phyloP scores from a whole-genome alignment of 2,329 filamentous ascomycete genomes.

The Nothomitra cinnamomea region DNA sequence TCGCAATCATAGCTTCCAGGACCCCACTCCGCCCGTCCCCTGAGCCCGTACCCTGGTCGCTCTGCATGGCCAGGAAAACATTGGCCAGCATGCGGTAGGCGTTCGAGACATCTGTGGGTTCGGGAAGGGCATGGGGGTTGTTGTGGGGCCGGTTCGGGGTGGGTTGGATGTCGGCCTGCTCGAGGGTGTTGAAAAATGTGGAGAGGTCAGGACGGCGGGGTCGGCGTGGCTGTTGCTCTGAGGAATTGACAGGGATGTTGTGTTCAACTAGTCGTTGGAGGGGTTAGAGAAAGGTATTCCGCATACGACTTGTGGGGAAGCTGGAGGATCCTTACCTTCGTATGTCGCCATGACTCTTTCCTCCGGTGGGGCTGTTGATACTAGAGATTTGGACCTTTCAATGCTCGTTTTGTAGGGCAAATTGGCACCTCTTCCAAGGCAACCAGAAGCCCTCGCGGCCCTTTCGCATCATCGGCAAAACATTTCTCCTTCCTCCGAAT shows the following conservation, averaged over 20 bases:
- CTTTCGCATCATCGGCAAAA: too few relatives aligned
- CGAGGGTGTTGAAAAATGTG: slow-evolving; percentile 46
- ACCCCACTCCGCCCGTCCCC: slow-evolving; percentile 23
- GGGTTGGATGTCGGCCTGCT: slow-evolving; percentile 36
- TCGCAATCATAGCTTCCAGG: slow-evolving; percentile 36
- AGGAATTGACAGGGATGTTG: slow-evolving; percentile 23
- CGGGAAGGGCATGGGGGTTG: slow-evolving; percentile 40
- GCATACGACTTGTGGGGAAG: not conserved
- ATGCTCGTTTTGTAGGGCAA: too few relatives aligned
- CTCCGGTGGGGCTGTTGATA: not conserved
- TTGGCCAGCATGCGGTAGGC: slow-evolving; percentile 43
- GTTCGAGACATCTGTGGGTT: slow-evolving; percentile 42
- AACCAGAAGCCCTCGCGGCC: too few relatives aligned
- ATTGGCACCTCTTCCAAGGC: too few relatives aligned
- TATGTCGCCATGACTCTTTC: not conserved
- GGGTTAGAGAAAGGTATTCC: slow-evolving; percentile 9
- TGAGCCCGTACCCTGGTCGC: slow-evolving; percentile 11
- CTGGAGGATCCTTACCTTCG: not conserved
- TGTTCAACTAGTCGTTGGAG: slow-evolving; percentile 27
- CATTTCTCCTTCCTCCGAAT: too few relatives aligned
- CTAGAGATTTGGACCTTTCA: not conserved
- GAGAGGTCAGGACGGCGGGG: slow-evolving; percentile 44
- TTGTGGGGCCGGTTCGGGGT: slow-evolving; percentile 19
- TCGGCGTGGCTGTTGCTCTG: slow-evolving; percentile 12
- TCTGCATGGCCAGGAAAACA: slow-evolving; percentile 40